Base-by-base conservation (phyloP, 352 stramenopile species). In the Phytophthora citricola region DNA sequence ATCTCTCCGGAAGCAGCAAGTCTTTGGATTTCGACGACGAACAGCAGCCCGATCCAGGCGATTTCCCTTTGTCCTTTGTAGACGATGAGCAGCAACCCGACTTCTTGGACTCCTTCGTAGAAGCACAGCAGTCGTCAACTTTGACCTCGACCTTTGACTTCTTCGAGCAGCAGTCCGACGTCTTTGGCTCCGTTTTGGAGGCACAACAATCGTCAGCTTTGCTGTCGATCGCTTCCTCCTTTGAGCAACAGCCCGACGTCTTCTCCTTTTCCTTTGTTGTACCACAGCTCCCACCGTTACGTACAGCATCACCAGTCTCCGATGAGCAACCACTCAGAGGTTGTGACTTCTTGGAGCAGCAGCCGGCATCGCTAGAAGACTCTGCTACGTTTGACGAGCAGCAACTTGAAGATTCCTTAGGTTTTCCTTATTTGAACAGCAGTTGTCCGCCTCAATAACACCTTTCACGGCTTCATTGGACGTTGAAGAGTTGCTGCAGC, bases 21-120 rank as follows among this genome's bases (percentile, higher is more conserved):
- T 51, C 48, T 38, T 49, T 24, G 20, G 32, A n/a, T 26, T 76
- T 76, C 2, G 49, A 57, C 2, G 49, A 57, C 11, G 63, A 71
- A 31, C 48, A 70, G 10, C 60, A 74, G 11, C 66, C 41, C 14
- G 59, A 66, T 3, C 53, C 41, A n/a, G 47, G 2, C 20, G 43
- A 9, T 15, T 69, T 69, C 20, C 26, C 60, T 43, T 59, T 64
- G 8, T 9, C 10, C 5, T 10, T 69, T 5, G 53, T 12, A n/a
- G 54, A 63, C 10, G 54, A 63, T 3, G 54, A 66, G 46, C 63
- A 72, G 29, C 61, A 66, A n/a, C 22, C 47, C 6, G 50, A 45
- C 8, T 17, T 27, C 41, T 65, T 67, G 1, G 29, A 5, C 43
- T 47, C 29, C 15, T 55, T 60, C 39, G 54, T 66, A 36, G 55